Base-by-base conservation (phyloP, 2,329 filamentous ascomycete genomes). In the Clonostachys rhizophaga region DNA sequence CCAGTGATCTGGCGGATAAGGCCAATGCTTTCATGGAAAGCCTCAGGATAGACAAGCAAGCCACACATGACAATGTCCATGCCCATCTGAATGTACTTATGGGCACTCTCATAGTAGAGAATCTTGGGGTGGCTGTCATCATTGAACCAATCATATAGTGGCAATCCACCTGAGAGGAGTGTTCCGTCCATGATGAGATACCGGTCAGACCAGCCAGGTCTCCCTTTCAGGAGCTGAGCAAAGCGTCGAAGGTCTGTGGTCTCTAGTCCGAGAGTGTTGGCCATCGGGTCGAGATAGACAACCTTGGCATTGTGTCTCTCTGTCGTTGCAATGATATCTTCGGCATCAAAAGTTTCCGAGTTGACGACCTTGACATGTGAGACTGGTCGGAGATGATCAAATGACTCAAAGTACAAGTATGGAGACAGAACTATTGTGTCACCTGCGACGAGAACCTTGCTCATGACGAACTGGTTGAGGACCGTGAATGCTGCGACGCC, bases 51-150 rank as follows among this genome's bases (percentile, higher is more conserved):
- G 17, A 47, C 46, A 35, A 47, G 46, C 18, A 47, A 40, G 13
- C 46, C 46, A 14, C 46, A 47, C 46, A 47, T 47, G 24, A 47
- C 46, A 20, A 47, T 47, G 41, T 47, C 46, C 46, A 47, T 47
- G 14, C 46, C 46, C 46, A 47, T 47, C 46, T 47, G 46, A 24
- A 47, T 47, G 41, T 47, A 47, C 41, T 47, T 47, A 24, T 47
- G 46, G 17, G 46, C 46, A 16, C 46, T 47, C 42, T 47, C 46
- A 18, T 47, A 47, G 46, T 47, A 47, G 8, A 48, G 46, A 12
- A 48, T 40, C 34, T 44, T 48, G 36, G 46, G 42, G 10, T 44
- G 42, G 18, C 34, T 30, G 18, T 41, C 42, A 34, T 18, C 36
- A 17, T 40, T 34, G 42, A 44, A 48, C 46, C 42, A 48, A 37